Base-by-base conservation (phyloP, 2,329 filamentous ascomycete species). In the Microsporum audouinii region DNA sequence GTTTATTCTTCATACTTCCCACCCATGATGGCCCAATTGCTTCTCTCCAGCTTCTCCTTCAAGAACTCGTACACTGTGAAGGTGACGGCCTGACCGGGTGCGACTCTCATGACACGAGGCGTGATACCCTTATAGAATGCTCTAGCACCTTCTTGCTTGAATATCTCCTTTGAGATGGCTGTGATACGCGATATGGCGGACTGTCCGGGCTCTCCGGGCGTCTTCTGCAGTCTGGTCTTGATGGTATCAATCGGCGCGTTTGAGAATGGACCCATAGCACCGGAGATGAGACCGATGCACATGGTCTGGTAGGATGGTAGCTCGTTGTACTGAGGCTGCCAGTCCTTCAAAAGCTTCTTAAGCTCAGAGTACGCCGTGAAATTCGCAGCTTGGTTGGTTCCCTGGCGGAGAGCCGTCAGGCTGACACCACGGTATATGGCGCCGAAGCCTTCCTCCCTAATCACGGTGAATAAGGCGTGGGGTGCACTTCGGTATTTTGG, bases 111-210 rank as follows among this genome's bases (percentile, higher is more conserved):
- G 68, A 99, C 88, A 69, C 94, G 84, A 5, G 94, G 94, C 55
- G 94, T 99, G 76, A 99, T 99, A 69, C 94, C 94, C 82, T 97
- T 97, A 81, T 96, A 99, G 78, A 99, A 99, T 56, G 94, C 94
- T 69, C 90, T 86, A 67, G 92, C 80, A 39, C 94, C 94, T 77
- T 99, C 94, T 78, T 95, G 89, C 86, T 85, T 88, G 78, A 91
- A 91, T 89, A 92, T 94, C 65, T 91, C 88, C 61, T 77, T 81
- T 58, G 89, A 86, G 68, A 99, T 99, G 45, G 77, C 73, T 34
- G 83, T 80, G 68, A 99, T 96, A 63, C 94, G 81, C 62, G 83
- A 82, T 67, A 95, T 75, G 10, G 94, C 92, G 55, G 85, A 88
- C 70, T 91, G 87, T 14, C 92, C 91, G 3, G 85, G 82, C 75